Percentiles rank a stretch among this genome's conserved stretches.
phyloP scores from a whole-genome alignment of 1,284 basidiomycete genomes.

The Ceratobasidium sp. region DNA sequence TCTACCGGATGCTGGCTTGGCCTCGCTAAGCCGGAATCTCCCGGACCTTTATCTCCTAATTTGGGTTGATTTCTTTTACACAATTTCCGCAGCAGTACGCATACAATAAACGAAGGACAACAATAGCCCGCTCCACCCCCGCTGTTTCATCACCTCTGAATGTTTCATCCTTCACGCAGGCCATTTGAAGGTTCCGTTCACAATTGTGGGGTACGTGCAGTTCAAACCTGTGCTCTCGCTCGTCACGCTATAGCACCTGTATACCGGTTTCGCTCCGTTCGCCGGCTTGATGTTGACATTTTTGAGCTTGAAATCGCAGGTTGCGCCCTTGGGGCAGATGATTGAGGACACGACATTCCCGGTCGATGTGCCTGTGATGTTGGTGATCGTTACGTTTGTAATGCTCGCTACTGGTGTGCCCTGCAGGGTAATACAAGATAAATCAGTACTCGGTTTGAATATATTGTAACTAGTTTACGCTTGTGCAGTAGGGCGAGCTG shows the following conservation, averaged over 20 bases:
- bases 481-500: conserved; percentile 12
- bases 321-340: conserved; percentile 31
- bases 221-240: conserved; percentile 27
- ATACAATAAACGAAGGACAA: background rate
- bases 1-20: background rate
- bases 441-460: background rate
- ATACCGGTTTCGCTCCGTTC: background rate
- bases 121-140: background rate
- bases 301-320: conserved; percentile 34
- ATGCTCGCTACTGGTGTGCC: conserved; percentile 28
- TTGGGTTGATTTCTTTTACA: no score
- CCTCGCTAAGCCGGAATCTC: background rate
- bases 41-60: background rate
- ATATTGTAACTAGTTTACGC: background rate
- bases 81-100: background rate
- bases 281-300: conserved; percentile 36
- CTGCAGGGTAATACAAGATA: background rate
- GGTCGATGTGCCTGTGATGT: conserved; percentile 12
- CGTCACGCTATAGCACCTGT: conserved; percentile 23
- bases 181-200: conserved; percentile 35
- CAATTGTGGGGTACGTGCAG: conserved; percentile 28
- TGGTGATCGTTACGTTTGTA: conserved; percentile 40
- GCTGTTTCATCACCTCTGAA: background rate
- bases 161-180: background rate
- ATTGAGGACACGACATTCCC: conserved; percentile 22